phyloP scores from a whole-genome alignment of 495 filamentous ascomycete species.

The Tuber aestivum region DNA sequence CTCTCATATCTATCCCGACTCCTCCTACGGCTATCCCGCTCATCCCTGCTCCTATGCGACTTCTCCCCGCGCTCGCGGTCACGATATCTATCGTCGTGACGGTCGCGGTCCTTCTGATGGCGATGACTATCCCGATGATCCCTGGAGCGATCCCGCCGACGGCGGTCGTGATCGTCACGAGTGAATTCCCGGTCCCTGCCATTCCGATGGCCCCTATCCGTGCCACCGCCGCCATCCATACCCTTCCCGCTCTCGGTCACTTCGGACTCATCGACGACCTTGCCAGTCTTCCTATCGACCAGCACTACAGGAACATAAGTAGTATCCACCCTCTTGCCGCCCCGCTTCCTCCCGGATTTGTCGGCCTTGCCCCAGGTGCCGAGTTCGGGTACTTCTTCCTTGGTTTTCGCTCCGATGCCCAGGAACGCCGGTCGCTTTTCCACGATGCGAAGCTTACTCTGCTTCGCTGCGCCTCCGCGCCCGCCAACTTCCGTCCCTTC shows the following conservation, averaged over 20 bases:
- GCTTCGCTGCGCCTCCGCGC: constrained; percentile 48
- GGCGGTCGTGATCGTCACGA: background rate
- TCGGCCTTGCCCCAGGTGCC: constrained; percentile 68
- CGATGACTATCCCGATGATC: background rate
- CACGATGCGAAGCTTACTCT: constrained; percentile 49
- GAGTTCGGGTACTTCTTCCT: constrained; percentile 50
- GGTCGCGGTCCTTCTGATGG: background rate
- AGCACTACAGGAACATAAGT: constrained; percentile 63
- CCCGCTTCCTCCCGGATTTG: constrained; percentile 49
- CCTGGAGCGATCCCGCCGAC: background rate
- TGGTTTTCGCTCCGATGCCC: constrained; percentile 70
- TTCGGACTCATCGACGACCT: constrained; percentile 50
- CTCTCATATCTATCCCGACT: background rate
- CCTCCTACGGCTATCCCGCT: background rate
- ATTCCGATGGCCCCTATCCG: background rate
- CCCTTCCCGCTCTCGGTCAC: constrained; percentile 45
- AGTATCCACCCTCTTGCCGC: constrained; percentile 47
- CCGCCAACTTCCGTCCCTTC: constrained; percentile 69
- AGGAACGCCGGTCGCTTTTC: constrained; percentile 70
- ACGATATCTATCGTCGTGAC: background rate
- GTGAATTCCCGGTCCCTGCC: background rate
- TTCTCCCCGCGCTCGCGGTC: background rate
- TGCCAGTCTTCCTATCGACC: constrained; percentile 61
- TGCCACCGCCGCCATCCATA: constrained; percentile 26
- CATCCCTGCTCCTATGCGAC: background rate